Evolutionary conservation across 192 early-diverging fungal genomes (phyloP).

Genomic region (Backusella parvicylindrica): DNA sequence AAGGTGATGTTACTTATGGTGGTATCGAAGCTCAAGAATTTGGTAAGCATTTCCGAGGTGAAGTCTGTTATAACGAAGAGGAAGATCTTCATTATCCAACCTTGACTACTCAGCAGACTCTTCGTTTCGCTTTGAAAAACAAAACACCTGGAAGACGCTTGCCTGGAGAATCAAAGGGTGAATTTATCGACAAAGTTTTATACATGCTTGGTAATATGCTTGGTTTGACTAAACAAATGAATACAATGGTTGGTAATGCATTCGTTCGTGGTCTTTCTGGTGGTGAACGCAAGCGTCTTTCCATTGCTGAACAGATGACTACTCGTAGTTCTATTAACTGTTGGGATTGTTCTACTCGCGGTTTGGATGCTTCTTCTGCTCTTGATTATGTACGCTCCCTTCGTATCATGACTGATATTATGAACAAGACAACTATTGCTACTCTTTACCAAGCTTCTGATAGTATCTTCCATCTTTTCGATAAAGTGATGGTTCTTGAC

Average conservation of each 20-base stretch:
- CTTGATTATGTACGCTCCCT: slow-evolving; percentile 73
- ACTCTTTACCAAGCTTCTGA: slow-evolving; percentile 75
- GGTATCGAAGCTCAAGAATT: slow-evolving; percentile 66
- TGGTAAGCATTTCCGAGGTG: slow-evolving; percentile 57
- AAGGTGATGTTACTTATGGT: slow-evolving; percentile 61
- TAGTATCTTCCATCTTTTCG: slow-evolving; percentile 60
- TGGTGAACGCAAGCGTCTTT: slow-evolving; percentile 73
- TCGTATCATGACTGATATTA: slow-evolving; percentile 64
- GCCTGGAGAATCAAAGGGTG: slow-evolving; percentile 21
- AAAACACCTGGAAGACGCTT: slow-evolving; percentile 57
- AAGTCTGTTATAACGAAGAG: slow-evolving; percentile 79
- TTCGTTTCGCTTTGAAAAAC: slow-evolving; percentile 73
- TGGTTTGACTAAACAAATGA: slow-evolving; percentile 54
- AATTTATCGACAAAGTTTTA: slow-evolving; percentile 38
- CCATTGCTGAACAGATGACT: slow-evolving; percentile 71
- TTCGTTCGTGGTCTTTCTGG: slow-evolving; percentile 72
- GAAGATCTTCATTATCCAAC: slow-evolving; percentile 54
- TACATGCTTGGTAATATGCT: slow-evolving; percentile 53
- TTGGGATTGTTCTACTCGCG: slow-evolving; percentile 72
- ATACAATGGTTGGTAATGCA: slow-evolving; percentile 64
- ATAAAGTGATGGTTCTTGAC: slow-evolving; percentile 62
- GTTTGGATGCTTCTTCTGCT: slow-evolving; percentile 75
- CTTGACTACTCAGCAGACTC: slow-evolving; percentile 73
- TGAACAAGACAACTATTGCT: slow-evolving; percentile 56
- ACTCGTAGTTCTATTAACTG: slow-evolving; percentile 56